Conservation (phyloP, 371 early-diverging fungal genomes). For the Apophysomyces variabilis region DNA sequence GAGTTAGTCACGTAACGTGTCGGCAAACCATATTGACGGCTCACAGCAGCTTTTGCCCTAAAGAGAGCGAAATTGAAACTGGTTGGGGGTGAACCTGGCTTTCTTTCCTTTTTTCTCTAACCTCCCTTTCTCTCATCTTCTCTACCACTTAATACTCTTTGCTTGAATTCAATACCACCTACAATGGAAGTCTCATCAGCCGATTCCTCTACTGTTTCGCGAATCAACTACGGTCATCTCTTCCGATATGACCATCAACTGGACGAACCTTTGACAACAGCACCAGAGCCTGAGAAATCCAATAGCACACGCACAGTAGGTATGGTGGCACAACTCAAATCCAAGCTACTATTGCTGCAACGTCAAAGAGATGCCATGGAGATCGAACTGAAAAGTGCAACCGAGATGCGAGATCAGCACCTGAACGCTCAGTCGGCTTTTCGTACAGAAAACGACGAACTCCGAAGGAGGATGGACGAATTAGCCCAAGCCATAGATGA, state of each 20-base stretch:
- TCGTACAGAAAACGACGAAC: constrained; percentile 13
- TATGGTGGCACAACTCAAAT: constrained; percentile 7
- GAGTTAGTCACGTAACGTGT: too few species aligned
- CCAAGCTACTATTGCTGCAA: constrained; percentile 1
- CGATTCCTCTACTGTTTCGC: constrained; percentile 11
- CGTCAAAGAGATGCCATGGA: constrained; percentile 14
- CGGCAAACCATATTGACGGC: too few species aligned
- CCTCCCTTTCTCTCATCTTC: neutral
- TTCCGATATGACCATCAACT: constrained; percentile 19
- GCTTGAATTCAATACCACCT: neutral
- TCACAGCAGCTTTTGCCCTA: too few species aligned
- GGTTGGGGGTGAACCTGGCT: neutral
- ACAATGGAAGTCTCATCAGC: constrained; percentile 14
- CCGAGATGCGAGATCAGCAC: constrained; percentile 11
- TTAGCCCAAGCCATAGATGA: constrained; percentile 13
- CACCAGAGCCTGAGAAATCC: constrained; percentile 12
- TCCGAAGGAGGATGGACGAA: constrained; percentile 12
- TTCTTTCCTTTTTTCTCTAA: neutral
- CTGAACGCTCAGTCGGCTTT: constrained; percentile 2
- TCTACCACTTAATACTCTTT: constrained; percentile 7
- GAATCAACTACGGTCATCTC: constrained; percentile 23
- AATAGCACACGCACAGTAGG: constrained; percentile 14
- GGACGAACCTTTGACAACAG: neutral
- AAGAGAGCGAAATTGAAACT: neutral
- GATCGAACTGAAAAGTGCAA: constrained; percentile 4